Base-by-base conservation (phyloP, 2,329 filamentous ascomycete genomes). In the Keithomyces neogunnii region DNA sequence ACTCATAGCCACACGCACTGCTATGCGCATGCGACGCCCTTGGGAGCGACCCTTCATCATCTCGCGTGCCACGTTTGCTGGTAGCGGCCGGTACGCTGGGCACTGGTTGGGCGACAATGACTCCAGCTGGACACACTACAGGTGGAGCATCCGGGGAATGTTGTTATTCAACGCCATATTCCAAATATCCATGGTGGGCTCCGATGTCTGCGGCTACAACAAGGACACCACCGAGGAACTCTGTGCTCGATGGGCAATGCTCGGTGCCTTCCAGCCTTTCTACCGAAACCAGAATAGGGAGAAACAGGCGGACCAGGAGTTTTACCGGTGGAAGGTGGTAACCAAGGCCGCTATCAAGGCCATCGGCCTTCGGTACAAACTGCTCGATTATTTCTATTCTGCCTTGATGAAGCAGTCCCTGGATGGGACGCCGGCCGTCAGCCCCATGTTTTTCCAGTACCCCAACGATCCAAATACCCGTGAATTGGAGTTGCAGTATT, bases 191-290 rank as follows among this genome's bases (percentile, higher is more conserved):
- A 82, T 88, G 75, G 80, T 80, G 0, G 85, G 85, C 10, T 75
- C 80, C 3, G 89, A 95, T 53, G 84, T 90, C 0, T 95, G 89
- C 60, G 89, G 89, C 0, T 95, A 86, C 60, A 84, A 73, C 9
- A 76, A 72, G 11, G 77, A 86, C 57, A 78, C 81, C 0, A 81
- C 72, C 26, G 77, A 83, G 59, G 69, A 74, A 32, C 73, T 86
- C 2, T 87, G 84, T 61, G 78, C 83, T 7, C 77, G 84, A 32
- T 87, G 84, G 84, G 81, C 81, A 0, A 73, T 75, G 40, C 72
- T 86, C 0, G 83, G 83, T 8, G 82, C 82, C 3, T 86, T 86
- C 71, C 75, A 76, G 49, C 78, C 82, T 1, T 86, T 87, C 70
- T 86, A 80, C 69, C 80, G 84, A 54, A 85, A 86, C 65, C 84